A percentile compares a stretch with the other conserved stretches of the same genome.
Evolutionary conservation across 2,329 filamentous ascomycete genomes (phyloP).

Genomic region (Elsinoe ampelina): DNA sequence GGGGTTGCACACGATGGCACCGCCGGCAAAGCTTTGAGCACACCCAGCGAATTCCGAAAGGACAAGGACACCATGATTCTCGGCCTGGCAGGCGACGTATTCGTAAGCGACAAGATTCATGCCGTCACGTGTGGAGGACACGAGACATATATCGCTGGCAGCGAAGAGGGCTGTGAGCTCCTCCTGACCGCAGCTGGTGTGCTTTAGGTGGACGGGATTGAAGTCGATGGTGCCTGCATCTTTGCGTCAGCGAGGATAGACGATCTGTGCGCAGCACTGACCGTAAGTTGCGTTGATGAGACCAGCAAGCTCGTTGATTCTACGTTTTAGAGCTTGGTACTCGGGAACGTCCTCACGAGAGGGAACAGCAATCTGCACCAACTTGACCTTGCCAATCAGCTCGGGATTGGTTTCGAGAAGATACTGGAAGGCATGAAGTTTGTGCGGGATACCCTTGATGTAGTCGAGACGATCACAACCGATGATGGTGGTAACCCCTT

Average conservation of each 20-base stretch:
- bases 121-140: conserved; percentile 90
- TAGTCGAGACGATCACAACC: conserved; percentile 96
- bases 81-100: conserved; percentile 85
- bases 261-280: conserved; percentile 25
- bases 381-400: conserved; percentile 94
- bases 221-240: conserved; percentile 75
- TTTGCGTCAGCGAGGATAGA: not conserved
- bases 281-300: conserved; percentile 94
- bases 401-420: conserved; percentile 95
- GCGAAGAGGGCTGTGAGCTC: conserved; percentile 91
- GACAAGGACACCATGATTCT: conserved; percentile 78
- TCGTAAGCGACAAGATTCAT: conserved; percentile 92
- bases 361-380: conserved; percentile 92
- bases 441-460: conserved; percentile 97
- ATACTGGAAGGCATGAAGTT: conserved; percentile 89
- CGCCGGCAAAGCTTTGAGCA: conserved; percentile 77
- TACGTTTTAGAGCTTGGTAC: conserved; percentile 89
- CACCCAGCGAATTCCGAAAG: conserved; percentile 95
- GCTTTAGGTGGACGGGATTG: conserved; percentile 97
- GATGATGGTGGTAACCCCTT: conserved; percentile 91
- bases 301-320: conserved; percentile 93
- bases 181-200: conserved; percentile 90
- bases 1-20: conserved; percentile 88
- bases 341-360: conserved; percentile 94
- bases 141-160: conserved; percentile 83